Conservation (phyloP, 2,329 filamentous ascomycete species). For the Beauveria pseudobassiana region DNA sequence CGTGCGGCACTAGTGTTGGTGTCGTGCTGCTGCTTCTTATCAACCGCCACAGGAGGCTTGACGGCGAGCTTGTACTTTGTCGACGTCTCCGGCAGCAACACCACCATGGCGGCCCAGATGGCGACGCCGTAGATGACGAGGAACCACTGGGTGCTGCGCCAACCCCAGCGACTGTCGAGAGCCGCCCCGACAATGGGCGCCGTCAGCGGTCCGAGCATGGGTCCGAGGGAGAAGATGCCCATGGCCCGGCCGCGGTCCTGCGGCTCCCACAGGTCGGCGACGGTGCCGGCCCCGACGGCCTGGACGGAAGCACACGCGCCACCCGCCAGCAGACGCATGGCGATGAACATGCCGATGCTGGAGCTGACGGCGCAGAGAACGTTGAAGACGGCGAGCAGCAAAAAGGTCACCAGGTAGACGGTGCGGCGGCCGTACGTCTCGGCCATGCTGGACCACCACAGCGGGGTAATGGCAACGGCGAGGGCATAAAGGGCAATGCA, state of each 20-base stretch:
- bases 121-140: constrained; percentile 61
- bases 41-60: background rate
- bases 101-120: constrained; percentile 47
- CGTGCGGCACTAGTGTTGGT: background rate
- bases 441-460: constrained; percentile 83
- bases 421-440: constrained; percentile 65
- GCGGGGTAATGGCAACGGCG: constrained; percentile 72
- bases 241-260: constrained; percentile 70
- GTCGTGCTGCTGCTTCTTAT: too few relatives aligned
- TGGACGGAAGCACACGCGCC: constrained; percentile 75
- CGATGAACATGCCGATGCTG: constrained; percentile 68
- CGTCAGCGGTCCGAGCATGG: constrained; percentile 65
- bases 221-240: constrained; percentile 75
- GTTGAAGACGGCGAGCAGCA: constrained; percentile 64
- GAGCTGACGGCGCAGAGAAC: constrained; percentile 60
- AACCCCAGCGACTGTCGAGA: constrained; percentile 60
- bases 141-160: constrained; percentile 75
- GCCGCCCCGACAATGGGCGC: constrained; percentile 71
- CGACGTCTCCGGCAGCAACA: constrained; percentile 28
- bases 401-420: constrained; percentile 72
- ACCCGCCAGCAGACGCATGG: constrained; percentile 66
- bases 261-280: constrained; percentile 73
- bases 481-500: constrained; percentile 77
- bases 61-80: background rate
- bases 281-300: constrained; percentile 75